Conservation (phyloP, 2,329 filamentous ascomycete species). For the Plenodomus tracheiphilus region DNA sequence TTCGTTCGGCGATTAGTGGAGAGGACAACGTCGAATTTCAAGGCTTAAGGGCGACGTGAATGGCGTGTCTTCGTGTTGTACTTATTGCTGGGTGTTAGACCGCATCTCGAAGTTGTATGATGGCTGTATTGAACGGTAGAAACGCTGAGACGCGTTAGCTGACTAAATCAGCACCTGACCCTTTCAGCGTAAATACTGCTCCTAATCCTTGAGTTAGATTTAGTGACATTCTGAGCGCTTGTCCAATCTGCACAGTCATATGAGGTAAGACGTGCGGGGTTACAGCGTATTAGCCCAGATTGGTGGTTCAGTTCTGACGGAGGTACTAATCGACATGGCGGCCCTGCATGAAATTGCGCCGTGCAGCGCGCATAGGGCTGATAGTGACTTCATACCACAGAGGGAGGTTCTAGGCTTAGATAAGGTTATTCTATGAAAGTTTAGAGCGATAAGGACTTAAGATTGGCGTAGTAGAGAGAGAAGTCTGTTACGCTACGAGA, state of each 20-base stretch:
- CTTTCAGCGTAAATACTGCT: background rate
- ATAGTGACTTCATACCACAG: constrained; percentile 4
- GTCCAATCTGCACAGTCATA: too few relatives aligned
- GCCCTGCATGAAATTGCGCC: constrained; percentile 2
- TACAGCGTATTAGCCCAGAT: background rate
- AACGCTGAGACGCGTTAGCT: constrained; percentile 7
- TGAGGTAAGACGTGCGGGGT: too few relatives aligned
- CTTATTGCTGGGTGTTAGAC: constrained; percentile 7
- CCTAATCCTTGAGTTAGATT: too few relatives aligned
- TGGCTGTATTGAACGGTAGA: constrained; percentile 1
- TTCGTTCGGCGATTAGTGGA: constrained; percentile 6
- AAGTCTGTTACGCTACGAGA: constrained; percentile 5
- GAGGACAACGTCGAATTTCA: constrained; percentile 4
- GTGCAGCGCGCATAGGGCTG: constrained; percentile 4
- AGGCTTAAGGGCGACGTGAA: too few relatives aligned
- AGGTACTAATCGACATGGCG: constrained; percentile 3
- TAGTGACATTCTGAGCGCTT: too few relatives aligned
- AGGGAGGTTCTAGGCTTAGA: constrained; percentile 1
- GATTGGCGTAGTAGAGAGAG: constrained; percentile 4
- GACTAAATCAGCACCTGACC: constrained; percentile 20
- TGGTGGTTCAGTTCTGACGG: constrained; percentile 2
- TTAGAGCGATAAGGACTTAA: constrained; percentile 4
- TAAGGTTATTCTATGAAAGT: constrained; percentile 6
- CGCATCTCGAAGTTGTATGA: constrained; percentile 10
- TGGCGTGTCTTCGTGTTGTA: too few relatives aligned